A percentile compares a stretch with the other conserved stretches of the same genome.
phyloP scores from a whole-genome alignment of 805 yeast species.

The Ogataea siamensis region DNA sequence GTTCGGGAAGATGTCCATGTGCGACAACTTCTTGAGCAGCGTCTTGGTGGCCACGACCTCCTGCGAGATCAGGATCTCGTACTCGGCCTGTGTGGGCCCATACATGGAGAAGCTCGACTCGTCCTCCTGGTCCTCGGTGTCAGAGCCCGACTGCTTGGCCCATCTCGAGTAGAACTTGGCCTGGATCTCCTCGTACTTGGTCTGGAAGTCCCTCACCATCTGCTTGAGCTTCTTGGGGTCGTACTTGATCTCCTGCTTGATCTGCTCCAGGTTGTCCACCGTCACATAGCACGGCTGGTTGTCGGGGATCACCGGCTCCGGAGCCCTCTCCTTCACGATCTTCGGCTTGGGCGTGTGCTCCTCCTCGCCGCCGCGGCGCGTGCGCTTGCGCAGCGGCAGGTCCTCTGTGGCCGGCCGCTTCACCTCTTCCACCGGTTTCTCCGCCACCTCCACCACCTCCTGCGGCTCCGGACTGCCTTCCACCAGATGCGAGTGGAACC shows the following conservation, averaged over 20 bases:
- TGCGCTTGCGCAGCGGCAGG: slow-evolving; percentile 8
- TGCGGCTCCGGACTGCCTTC: slow-evolving; percentile 13
- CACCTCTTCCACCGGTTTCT: slow-evolving; percentile 5
- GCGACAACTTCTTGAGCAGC: slow-evolving; percentile 24
- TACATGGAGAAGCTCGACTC: slow-evolving; percentile 30
- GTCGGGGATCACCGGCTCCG: slow-evolving; percentile 3
- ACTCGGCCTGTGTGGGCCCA: slow-evolving; percentile 34
- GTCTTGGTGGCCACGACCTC: slow-evolving; percentile 32
- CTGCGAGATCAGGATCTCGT: slow-evolving; percentile 27
- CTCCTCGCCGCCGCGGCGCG: slow-evolving; percentile 9
- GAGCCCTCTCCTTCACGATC: slow-evolving; percentile 8
- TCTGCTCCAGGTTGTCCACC: slow-evolving; percentile 19
- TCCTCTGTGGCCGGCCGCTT: slow-evolving; percentile 5
- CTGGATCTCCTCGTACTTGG: slow-evolving; percentile 24
- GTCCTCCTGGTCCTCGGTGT: slow-evolving; percentile 15
- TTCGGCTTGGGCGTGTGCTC: slow-evolving; percentile 8
- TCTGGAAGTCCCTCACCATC: slow-evolving; percentile 21
- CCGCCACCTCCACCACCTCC: slow-evolving; percentile 3
- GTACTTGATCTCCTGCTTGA: slow-evolving; percentile 14
- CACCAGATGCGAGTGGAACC: slow-evolving; percentile 5
- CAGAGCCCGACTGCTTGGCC: slow-evolving; percentile 18
- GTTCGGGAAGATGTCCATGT: slow-evolving; percentile 25
- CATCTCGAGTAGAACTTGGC: slow-evolving; percentile 26
- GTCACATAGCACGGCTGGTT: slow-evolving; percentile 24
- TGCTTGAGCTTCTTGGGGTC: slow-evolving; percentile 11